Conservation (phyloP, 2,329 filamentous ascomycete genomes). For the Trichoderma endophyticum region DNA sequence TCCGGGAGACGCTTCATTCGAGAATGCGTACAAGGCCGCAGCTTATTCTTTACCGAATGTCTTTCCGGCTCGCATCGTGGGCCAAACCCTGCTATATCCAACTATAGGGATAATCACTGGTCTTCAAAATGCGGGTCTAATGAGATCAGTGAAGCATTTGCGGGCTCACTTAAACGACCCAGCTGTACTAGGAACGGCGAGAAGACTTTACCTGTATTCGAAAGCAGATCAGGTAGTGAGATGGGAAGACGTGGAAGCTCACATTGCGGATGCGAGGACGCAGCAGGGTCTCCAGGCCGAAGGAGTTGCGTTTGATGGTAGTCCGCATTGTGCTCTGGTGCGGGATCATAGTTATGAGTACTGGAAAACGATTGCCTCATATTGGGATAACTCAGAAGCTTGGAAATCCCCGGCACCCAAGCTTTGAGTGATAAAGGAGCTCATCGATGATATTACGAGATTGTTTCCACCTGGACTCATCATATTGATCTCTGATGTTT, state of each 20-base stretch:
- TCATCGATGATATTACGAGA: not conserved
- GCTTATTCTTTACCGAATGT: not conserved
- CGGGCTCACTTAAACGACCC: not conserved
- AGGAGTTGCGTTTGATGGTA: not conserved
- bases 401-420: rapidly evolving
- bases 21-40: not conserved
- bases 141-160: not conserved
- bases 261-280: not conserved
- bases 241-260: not conserved
- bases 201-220: not conserved
- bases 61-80: not conserved
- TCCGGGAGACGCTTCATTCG: not conserved
- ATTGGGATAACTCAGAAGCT: not conserved
- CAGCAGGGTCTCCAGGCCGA: not conserved
- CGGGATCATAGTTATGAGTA: not conserved
- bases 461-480: not conserved
- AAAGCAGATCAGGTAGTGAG: not conserved
- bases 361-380: not conserved
- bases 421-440: not conserved
- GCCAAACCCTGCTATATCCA: not conserved
- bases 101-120: not conserved
- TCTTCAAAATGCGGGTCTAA: not conserved
- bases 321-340: not conserved
- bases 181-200: not conserved
- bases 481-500: no score